Evolutionary conservation across 495 filamentous ascomycete species (phyloP), one percentile per base, ranked within the genome.

Genomic region (Neurospora pannonica): DNA sequence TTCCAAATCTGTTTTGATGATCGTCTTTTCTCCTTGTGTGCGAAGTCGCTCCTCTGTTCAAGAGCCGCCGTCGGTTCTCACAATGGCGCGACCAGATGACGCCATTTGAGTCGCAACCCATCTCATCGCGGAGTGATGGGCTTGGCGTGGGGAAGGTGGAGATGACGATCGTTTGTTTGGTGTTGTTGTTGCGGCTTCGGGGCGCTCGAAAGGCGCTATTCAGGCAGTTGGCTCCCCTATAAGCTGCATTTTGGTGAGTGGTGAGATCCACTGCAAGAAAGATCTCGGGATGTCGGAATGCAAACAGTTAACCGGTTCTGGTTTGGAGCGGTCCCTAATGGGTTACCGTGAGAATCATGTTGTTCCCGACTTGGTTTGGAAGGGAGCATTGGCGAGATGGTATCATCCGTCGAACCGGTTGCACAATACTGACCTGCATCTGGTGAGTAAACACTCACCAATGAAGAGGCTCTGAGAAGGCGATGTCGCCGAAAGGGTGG

Each of bases 61-160:
- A 31, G 13, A 17, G 24, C 2, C 5, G 6, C 13, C 54, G 54
- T 62, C 13, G 54, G 54, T 62, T 62, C 54, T 62, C 54, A 34
- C 24, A 24, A 62, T 62, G 24, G 13, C 13, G 54, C 54, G 54
- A 62, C 54, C 54, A 17, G 54, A 62, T 62, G 54, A 62, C 54
- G 54, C 21, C 21, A 62, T 62, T 17, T 62, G 13, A 17, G 54
- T 62, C 6, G 54, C 28, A 62, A 62, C 5, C 24, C 54, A 62
- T 46, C 70, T 70, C 69, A 70, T 28, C 71, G 36, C 71, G 72
- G 10, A 75, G 71, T 60, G 60, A 37, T 31, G 21, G 15, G 38
- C 76, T 77, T 77, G 76, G 74, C 74, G 76, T 75, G 76, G 76
- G 76, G 74, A 75, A 74, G 46, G 72, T 39, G 72, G 48, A 70